Evolutionary conservation across 140 eudicot species (phyloP), one percentile per base, ranked within the genome.

Genomic region (Stevia rebaudiana): DNA sequence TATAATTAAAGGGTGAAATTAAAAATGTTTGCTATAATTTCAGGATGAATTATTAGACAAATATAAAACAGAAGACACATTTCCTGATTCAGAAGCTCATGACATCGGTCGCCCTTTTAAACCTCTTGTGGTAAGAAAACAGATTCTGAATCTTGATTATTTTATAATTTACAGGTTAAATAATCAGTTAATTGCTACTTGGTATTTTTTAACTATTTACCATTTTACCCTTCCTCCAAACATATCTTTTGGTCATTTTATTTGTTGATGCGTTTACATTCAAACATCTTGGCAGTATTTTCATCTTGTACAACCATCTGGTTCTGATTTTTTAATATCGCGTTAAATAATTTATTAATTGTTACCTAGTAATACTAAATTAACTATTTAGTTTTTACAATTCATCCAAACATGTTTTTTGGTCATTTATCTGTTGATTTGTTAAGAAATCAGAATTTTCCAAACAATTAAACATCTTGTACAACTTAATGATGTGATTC

Each of bases 21-120:
- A 8, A 41, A n/a, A 21, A n/a, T 28, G 52, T 12, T 61, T 56
- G 49, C n/a, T 72, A 7, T 78, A 9, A 65, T 3, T 30, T 35
- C 78, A 90, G 97, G 97, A 90, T 61, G 77, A 75, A 17, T 72
- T 90, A 68, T 72, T 90, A 75, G 97, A 90, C 76, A 84, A 78
- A 51, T 94, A 90, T 72, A 74, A 52, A 54, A 85, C 65, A 16
- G 87, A 71, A 37, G 95, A 76, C 76, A 35, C 77, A 31, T 90
- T 90, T 46, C 79, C 83, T 1, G 90, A 78, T 36, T 70, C 77
- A 80, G 78, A 77, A 73, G 59, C 56, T 37, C 87, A 80, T 67
- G 67, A 78, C 62, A 76, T 70, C 17, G 86, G 86, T 1, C 88
- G 94, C 0, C 94, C 95, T n/a, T 5, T 82, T 56, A 89, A 86